phyloP scores from a whole-genome alignment of 1,139 yeast species.

The Sugiyamaella sp. region DNA sequence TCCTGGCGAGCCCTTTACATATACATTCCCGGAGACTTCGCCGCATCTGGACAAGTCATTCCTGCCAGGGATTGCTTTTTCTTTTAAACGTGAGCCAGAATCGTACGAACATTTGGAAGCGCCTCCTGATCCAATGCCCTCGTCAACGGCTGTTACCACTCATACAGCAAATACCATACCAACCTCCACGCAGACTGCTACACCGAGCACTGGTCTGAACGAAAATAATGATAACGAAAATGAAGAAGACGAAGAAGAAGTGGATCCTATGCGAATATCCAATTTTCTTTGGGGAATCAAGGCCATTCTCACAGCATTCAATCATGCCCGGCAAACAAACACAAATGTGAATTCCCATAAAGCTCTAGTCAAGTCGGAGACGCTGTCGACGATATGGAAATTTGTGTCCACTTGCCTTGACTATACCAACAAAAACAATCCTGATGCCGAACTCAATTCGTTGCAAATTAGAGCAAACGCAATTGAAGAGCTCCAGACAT shows the following conservation, averaged over 20 bases:
- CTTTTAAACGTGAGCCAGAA: constrained; percentile 13
- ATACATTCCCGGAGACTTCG: neutral
- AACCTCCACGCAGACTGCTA: neutral
- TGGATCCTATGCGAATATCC: constrained; percentile 25
- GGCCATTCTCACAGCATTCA: constrained; percentile 31
- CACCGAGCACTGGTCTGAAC: neutral
- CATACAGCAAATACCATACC: neutral
- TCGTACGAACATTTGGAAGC: constrained; percentile 15
- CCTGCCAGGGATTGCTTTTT: constrained; percentile 11
- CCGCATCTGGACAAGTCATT: constrained; percentile 8
- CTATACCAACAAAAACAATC: constrained; percentile 11
- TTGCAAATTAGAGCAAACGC: constrained; percentile 29
- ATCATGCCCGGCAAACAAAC: constrained; percentile 26
- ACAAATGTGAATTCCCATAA: constrained; percentile 20
- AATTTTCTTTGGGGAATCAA: constrained; percentile 33
- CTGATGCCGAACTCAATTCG: constrained; percentile 23
- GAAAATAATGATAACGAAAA: neutral
- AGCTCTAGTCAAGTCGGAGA: constrained; percentile 23
- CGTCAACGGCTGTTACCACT: neutral
- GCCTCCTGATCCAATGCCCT: constrained; percentile 1
- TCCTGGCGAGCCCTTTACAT: neutral
- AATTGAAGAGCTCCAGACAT: constrained; percentile 29
- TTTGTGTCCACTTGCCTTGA: constrained; percentile 29
- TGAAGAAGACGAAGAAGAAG: constrained; percentile 17
- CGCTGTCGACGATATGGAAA: constrained; percentile 30